Evolutionary conservation across 2,329 filamentous ascomycete species (phyloP).

Genomic region (Chaetomiaceae sp.): DNA sequence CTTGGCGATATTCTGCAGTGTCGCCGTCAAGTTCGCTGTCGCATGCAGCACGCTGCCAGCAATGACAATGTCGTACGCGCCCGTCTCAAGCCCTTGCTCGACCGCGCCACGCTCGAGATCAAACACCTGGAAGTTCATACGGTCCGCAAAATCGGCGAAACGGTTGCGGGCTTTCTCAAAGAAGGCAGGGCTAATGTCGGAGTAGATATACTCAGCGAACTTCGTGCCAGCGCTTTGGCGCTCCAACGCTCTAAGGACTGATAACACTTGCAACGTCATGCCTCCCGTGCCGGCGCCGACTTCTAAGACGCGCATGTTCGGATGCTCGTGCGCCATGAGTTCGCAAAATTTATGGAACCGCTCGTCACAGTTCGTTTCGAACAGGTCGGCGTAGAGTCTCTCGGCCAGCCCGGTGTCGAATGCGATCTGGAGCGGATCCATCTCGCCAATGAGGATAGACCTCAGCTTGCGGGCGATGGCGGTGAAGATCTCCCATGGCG

Average conservation of each 20-base stretch:
- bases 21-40: conserved; percentile 23
- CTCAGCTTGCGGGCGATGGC: background rate
- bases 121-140: conserved; percentile 25
- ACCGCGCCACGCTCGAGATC: conserved; percentile 29
- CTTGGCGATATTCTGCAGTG: conserved; percentile 27
- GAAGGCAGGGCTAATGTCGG: conserved; percentile 8
- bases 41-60: conserved; percentile 33
- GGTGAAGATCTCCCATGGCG: conserved; percentile 30
- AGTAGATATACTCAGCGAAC: background rate
- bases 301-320: conserved; percentile 28
- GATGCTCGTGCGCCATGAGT: conserved; percentile 9
- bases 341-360: conserved; percentile 8
- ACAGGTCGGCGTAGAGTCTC: conserved; percentile 21
- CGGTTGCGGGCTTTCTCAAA: conserved; percentile 27
- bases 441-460: conserved; percentile 1
- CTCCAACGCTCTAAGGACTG: conserved; percentile 23
- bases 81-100: conserved; percentile 27
- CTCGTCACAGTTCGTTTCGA: conserved; percentile 21
- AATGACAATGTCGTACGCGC: conserved; percentile 31
- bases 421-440: conserved; percentile 7
- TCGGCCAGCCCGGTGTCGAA: background rate
- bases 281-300: conserved; percentile 23
- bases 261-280: background rate
- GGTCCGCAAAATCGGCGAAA: conserved; percentile 11
- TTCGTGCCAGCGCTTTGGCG: background rate